Base-by-base conservation (phyloP, 2,329 filamentous ascomycete genomes). In the Orbilia ellipsospora region DNA sequence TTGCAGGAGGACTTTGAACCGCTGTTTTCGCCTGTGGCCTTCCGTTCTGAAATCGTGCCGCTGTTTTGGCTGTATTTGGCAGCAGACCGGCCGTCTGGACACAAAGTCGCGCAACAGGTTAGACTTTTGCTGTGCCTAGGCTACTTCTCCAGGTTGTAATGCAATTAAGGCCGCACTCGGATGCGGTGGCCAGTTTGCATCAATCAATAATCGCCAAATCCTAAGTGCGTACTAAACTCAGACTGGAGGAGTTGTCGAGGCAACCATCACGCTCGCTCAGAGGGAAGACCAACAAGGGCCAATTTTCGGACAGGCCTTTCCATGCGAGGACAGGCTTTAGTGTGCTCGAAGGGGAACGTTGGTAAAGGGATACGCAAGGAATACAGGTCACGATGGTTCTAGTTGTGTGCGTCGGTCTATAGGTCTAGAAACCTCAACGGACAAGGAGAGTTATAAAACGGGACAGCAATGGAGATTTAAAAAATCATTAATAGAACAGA, bases 1-100 rank as follows among this genome's bases (percentile, higher is more conserved):
- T n/a, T 15, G 44, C 15, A 48, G 16, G 44, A 48, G 44, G 13
- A 18, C 16, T 7, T 10, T 15, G 16, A 13, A 48, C 6, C 4
- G 44, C 55, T 65, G 61, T 44, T 45, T 63, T 56, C 61, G 61
- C 61, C 61, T 65, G 50, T 51, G 50, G 51, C 31, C 61, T 65
- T 65, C 61, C 61, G 50, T 45, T 65, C 61, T 65, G 31, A 45
- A 44, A 55, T 45, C 40, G 42, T 57, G 62, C 51, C 51, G 51
- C 62, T 59, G 48, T 67, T 64, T 67, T 61, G 65, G 65, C 55
- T 68, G 65, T 51, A 68, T 61, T 61, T 36, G 64, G 64, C 31
- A 44, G 55, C 48, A 26, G 18, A n/a, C 16, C 54, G 57, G n/a
- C 16, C 18, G 15, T 10, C 36, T 50, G 4, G 20, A 52, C 16